phyloP scores from a whole-genome alignment of 2,329 filamentous ascomycete species.

The Colletotrichum phormii region DNA sequence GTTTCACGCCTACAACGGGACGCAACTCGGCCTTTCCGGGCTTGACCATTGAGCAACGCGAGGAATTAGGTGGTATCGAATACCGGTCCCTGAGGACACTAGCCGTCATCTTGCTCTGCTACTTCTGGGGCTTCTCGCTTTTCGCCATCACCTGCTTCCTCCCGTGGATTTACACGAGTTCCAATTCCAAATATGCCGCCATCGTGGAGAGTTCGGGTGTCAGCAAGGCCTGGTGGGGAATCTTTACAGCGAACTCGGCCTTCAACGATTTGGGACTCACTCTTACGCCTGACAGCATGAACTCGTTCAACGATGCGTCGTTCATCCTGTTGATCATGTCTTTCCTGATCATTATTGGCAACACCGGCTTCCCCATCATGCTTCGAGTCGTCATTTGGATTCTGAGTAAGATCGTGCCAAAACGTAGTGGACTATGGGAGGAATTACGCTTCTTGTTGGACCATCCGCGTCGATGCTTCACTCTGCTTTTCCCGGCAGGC shows the following conservation, averaged over 20 bases:
- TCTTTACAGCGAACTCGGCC: conserved; percentile 88
- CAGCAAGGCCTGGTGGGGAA: conserved; percentile 86
- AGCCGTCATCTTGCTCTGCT: conserved; percentile 79
- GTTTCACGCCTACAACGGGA: conserved; percentile 91
- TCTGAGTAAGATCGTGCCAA: conserved; percentile 73
- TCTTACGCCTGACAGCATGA: conserved; percentile 93
- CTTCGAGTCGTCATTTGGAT: conserved; percentile 93
- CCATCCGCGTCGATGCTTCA: conserved; percentile 96
- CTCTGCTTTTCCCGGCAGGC: conserved; percentile 87
- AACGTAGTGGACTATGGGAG: conserved; percentile 81
- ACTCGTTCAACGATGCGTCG: conserved; percentile 82
- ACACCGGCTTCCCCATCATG: conserved; percentile 96
- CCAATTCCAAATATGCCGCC: conserved; percentile 68
- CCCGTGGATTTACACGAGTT: conserved; percentile 79
- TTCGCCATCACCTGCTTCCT: conserved; percentile 79
- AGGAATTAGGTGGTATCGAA: conserved; percentile 96
- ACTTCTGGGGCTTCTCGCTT: conserved; percentile 86
- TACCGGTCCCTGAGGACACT: conserved; percentile 92
- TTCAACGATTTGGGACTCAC: conserved; percentile 98
- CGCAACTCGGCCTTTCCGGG: conserved; percentile 94
- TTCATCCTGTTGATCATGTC: conserved; percentile 82
- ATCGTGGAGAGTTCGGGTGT: conserved; percentile 73
- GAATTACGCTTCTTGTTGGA: conserved; percentile 92
- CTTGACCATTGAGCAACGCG: conserved; percentile 88
- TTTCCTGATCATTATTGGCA: conserved; percentile 93